A percentile compares a stretch with the other conserved stretches of the same genome.
phyloP scores from a whole-genome alignment of 805 yeast species.

The Wickerhamiella lipophila region DNA sequence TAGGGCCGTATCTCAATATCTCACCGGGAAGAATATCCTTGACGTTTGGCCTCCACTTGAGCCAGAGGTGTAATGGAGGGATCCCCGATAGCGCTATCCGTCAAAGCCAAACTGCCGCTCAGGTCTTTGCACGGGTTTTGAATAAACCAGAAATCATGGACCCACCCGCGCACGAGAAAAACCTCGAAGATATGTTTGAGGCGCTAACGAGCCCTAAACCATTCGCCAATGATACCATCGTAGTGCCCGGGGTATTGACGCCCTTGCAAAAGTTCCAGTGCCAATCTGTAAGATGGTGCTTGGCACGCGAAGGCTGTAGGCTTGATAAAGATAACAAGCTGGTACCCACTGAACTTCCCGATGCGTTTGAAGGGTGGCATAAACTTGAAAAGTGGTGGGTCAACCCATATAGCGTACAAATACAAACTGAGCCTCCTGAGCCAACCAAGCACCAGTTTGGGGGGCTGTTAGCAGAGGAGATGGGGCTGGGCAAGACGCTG shows the following conservation, averaged over 20 bases:
- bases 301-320: slow-evolving; percentile 28
- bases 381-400: slow-evolving; percentile 20
- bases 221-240: background rate
- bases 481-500: slow-evolving; percentile 95
- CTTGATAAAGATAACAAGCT: slow-evolving; percentile 15
- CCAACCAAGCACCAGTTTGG: slow-evolving; percentile 16
- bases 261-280: slow-evolving; percentile 27
- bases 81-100: slow-evolving; percentile 1
- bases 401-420: slow-evolving; percentile 21
- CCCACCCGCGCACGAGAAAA: background rate
- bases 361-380: slow-evolving; percentile 20
- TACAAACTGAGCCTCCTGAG: slow-evolving; percentile 6
- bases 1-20: background rate
- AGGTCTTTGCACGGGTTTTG: background rate
- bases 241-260: slow-evolving; percentile 11
- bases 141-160: background rate
- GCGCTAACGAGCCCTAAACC: slow-evolving; percentile 4
- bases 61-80: background rate
- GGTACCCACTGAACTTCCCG: slow-evolving; percentile 17
- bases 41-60: slow-evolving; percentile 1
- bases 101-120: background rate
- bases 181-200: slow-evolving; percentile 2
- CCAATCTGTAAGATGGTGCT: slow-evolving; percentile 29
- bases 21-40: slow-evolving; percentile 2
- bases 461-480: slow-evolving; percentile 82